A percentile compares a stretch with the other conserved stretches of the same genome.
These are phyloP conservation scores for Daldinia sp. DNA, from an alignment of 2,329 filamentous ascomycete species.

Conservation along the genomic window DNA sequence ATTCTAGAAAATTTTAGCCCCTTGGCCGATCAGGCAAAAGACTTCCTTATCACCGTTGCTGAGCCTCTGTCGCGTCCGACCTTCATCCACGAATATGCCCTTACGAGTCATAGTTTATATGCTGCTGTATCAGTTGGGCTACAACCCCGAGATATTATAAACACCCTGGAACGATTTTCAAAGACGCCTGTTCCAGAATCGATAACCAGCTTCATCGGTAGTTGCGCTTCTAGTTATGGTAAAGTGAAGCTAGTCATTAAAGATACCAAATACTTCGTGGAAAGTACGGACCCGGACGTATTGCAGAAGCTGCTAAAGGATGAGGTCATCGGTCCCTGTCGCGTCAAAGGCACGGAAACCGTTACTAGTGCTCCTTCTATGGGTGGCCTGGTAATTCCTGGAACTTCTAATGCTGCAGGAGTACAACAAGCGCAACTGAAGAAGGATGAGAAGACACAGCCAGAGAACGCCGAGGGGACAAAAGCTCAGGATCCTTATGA, in stretches of 20 bases:
- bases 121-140: constrained; percentile 96
- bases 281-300: constrained; percentile 88
- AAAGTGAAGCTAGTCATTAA: constrained; percentile 96
- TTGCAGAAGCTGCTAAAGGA: constrained; percentile 90
- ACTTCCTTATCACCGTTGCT: constrained; percentile 95
- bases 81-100: constrained; percentile 91
- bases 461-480: constrained; percentile 62
- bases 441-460: constrained; percentile 56
- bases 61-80: constrained; percentile 91
- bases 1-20: constrained; percentile 95
- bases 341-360: constrained; percentile 77
- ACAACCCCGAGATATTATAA: constrained; percentile 88
- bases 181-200: constrained; percentile 89
- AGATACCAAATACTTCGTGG: constrained; percentile 93
- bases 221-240: constrained; percentile 89
- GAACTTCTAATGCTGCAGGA: constrained; percentile 92
- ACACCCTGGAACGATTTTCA: constrained; percentile 85
- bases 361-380: constrained; percentile 89
- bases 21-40: constrained; percentile 85
- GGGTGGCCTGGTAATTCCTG: constrained; percentile 89
- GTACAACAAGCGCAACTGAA: constrained; percentile 76
- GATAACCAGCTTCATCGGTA: constrained; percentile 80
- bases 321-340: constrained; percentile 80
- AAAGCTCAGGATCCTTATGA: constrained; percentile 78
- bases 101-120: constrained; percentile 93